A percentile compares a stretch with the other conserved stretches of the same genome.
phyloP scores from a whole-genome alignment of 73 alveolate species.

The Paramecium primaurelia region DNA sequence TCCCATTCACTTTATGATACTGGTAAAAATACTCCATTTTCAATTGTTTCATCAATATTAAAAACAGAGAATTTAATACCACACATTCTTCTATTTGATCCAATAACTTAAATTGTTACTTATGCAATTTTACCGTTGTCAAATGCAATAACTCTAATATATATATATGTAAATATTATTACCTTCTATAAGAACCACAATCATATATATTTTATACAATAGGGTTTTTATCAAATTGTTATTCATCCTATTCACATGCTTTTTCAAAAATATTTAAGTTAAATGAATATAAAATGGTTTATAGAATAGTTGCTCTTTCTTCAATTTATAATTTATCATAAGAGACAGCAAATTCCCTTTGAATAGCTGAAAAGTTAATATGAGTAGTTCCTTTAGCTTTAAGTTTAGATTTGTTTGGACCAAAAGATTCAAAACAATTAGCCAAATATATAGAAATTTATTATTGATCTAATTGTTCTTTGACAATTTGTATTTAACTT shows the following conservation, averaged over 20 bases:
- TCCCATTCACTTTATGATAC: slow-evolving; percentile 40
- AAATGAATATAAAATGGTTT: slow-evolving; percentile 16
- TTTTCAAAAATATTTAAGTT: slow-evolving; percentile 36
- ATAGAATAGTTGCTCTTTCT: slow-evolving; percentile 2
- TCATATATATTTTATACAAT: background rate
- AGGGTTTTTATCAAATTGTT: slow-evolving; percentile 37
- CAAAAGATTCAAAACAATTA: slow-evolving; percentile 46
- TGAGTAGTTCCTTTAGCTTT: background rate
- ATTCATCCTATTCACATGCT: background rate
- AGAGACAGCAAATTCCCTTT: slow-evolving; percentile 5
- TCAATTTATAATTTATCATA: slow-evolving; percentile 30
- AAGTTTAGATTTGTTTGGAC: slow-evolving; percentile 27
- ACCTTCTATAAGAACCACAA: slow-evolving; percentile 36
- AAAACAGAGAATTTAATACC: slow-evolving; percentile 7
- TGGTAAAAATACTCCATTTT: slow-evolving; percentile 25
- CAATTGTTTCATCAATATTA: background rate
- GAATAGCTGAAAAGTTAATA: background rate
- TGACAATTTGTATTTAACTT: slow-evolving; percentile 22
- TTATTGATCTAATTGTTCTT: background rate
- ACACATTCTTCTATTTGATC: slow-evolving; percentile 44
- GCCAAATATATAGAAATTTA: background rate
- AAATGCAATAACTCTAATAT: background rate
- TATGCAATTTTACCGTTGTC: slow-evolving; percentile 13
- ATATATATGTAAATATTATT: background rate
- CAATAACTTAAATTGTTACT: slow-evolving; percentile 2